A percentile compares a stretch with the other conserved stretches of the same genome.
These are phyloP conservation scores for Microbotryum lychnidis-dioicae DNA, from an alignment of 1,284 basidiomycete species.

Conservation along the genomic window DNA sequence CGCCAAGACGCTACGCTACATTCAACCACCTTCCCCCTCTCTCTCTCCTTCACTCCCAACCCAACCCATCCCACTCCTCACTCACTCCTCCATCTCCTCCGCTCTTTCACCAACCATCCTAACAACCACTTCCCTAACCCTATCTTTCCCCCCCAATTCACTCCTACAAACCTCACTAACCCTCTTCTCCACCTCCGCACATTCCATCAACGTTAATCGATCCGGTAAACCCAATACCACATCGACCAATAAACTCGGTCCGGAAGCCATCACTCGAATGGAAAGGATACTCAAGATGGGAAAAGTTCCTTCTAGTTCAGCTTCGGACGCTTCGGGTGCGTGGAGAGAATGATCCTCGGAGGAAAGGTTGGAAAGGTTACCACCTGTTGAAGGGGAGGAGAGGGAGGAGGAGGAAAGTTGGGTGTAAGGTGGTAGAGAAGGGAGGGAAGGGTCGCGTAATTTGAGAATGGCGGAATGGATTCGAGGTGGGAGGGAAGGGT, in stretches of 20 bases:
- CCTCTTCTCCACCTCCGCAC: slow-evolving; percentile 5
- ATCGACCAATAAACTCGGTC: slow-evolving; percentile 26
- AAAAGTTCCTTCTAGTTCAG: background rate
- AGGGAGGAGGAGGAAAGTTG: background rate
- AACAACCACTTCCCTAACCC: slow-evolving; percentile 29
- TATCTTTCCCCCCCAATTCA: slow-evolving; percentile 6
- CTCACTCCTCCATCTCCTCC: background rate
- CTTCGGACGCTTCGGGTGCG: background rate
- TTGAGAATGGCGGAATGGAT: slow-evolving; percentile 7
- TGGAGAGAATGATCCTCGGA: background rate
- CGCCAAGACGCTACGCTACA: too few species aligned
- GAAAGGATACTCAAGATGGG: slow-evolving; percentile 28
- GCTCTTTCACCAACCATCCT: slow-evolving; percentile 15
- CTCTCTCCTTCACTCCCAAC: background rate
- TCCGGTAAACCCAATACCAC: slow-evolving; percentile 17
- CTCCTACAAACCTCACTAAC: slow-evolving; percentile 4
- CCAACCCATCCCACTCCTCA: background rate
- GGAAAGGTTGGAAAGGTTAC: background rate
- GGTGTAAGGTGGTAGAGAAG: slow-evolving; percentile 8
- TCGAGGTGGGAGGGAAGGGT: slow-evolving; percentile 12
- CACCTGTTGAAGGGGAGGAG: background rate
- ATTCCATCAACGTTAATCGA: slow-evolving; percentile 8
- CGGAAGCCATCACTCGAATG: slow-evolving; percentile 23
- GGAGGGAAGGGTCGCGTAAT: slow-evolving; percentile 11
- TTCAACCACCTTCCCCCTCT: background rate